A percentile compares a stretch with the other conserved stretches of the same genome.
These are phyloP conservation scores for Tremella mesenterica DNA, from an alignment of 768 basidiomycete species.

Conservation along the genomic window DNA sequence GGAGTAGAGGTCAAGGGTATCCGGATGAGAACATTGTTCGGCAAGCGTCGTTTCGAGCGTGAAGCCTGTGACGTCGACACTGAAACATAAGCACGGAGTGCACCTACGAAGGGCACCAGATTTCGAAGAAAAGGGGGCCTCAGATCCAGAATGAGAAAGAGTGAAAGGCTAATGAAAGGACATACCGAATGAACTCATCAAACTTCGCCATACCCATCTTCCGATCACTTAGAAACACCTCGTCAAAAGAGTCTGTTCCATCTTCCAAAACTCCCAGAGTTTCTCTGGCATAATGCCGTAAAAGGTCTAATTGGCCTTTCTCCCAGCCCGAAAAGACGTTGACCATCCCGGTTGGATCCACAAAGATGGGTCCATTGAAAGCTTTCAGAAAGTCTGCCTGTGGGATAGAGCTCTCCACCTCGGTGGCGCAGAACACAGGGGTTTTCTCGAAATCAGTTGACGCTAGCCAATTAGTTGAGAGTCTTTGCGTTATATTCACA, in stretches of 20 bases:
- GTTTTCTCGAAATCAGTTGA: constrained; percentile 56
- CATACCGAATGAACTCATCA: constrained; percentile 49
- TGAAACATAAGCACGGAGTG: constrained; percentile 14
- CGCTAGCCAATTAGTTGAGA: constrained; percentile 47
- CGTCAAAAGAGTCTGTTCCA: constrained; percentile 56
- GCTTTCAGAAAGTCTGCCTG: constrained; percentile 30
- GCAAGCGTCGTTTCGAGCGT: constrained; percentile 4
- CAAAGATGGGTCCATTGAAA: constrained; percentile 55
- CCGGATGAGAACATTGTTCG: constrained; percentile 22
- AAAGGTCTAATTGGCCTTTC: constrained; percentile 65
- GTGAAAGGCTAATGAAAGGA: too few species aligned
- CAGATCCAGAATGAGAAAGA: too few species aligned
- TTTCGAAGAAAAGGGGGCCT: too few species aligned
- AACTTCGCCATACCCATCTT: constrained; percentile 60
- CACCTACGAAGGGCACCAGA: neutral
- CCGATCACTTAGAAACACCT: constrained; percentile 65
- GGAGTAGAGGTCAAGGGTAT: constrained; percentile 19
- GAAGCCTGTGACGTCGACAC: constrained; percentile 29
- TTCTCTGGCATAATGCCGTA: constrained; percentile 59
- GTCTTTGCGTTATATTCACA: too few species aligned
- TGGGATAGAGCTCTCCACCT: constrained; percentile 7
- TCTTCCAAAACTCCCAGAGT: constrained; percentile 60
- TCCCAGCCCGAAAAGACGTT: constrained; percentile 74
- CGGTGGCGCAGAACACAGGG: constrained; percentile 15
- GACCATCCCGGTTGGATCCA: constrained; percentile 65